Conservation (phyloP, 257 asterid species). For the Solanum piurae region DNA sequence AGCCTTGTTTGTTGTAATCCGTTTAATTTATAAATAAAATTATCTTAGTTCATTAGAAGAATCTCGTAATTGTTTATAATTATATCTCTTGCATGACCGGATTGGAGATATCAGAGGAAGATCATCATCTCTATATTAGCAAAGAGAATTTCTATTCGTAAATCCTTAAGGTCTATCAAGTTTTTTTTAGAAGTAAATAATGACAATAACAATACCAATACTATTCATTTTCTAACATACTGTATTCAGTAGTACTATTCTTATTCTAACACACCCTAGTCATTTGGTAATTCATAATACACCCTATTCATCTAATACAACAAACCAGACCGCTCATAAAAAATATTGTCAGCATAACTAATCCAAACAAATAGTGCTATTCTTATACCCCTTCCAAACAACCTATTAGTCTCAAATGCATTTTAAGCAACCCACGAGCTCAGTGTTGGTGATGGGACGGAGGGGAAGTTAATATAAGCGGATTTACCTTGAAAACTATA, state of each 20-base stretch:
- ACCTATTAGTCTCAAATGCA: neutral
- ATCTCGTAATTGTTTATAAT: too few relatives aligned
- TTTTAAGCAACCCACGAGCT: neutral
- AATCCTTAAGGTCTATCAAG: too few relatives aligned
- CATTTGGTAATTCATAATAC: neutral
- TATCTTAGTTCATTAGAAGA: too few relatives aligned
- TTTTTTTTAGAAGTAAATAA: too few relatives aligned
- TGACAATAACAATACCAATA: neutral
- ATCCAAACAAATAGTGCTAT: neutral
- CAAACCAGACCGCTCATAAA: neutral
- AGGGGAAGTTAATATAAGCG: neutral
- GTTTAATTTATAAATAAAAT: too few relatives aligned
- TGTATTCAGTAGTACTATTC: neutral
- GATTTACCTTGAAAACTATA: neutral
- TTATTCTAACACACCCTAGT: neutral
- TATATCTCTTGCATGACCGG: too few relatives aligned
- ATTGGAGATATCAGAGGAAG: too few relatives aligned
- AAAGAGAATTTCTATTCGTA: too few relatives aligned
- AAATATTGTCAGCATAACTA: neutral
- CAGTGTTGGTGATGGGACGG: neutral
- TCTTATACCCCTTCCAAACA: neutral
- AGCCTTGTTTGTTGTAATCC: too few relatives aligned
- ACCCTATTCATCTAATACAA: neutral
- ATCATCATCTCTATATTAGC: too few relatives aligned
- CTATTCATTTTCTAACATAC: neutral